phyloP scores from a whole-genome alignment of 2,329 filamentous ascomycete species.

The Endoconidiophora laricicola region DNA sequence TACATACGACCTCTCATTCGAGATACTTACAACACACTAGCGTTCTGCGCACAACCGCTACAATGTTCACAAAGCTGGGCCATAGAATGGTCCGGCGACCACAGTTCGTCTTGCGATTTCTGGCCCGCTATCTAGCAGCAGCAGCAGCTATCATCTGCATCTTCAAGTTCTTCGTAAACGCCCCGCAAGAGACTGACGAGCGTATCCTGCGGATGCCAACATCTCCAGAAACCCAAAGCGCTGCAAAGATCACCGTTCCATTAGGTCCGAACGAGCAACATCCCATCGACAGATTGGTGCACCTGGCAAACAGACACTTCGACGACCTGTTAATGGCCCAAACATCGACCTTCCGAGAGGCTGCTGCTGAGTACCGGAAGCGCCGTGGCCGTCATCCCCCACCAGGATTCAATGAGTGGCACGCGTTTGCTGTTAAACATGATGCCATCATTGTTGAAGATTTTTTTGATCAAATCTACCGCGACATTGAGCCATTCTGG shows the following conservation, averaged over 20 bases:
- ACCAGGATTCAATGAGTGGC: conserved; percentile 46
- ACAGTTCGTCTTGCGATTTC: conserved; percentile 8
- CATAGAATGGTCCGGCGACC: conserved; percentile 6
- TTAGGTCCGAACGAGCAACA: conserved; percentile 20
- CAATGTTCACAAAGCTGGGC: conserved; percentile 6
- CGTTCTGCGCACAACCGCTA: neutral
- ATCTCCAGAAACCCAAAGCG: conserved; percentile 9
- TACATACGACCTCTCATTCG: no score
- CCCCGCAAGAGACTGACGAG: conserved; percentile 2
- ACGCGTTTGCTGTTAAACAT: conserved; percentile 32
- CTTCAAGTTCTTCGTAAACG: conserved; percentile 10
- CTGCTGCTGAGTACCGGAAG: conserved; percentile 37
- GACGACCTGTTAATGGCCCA: conserved; percentile 26
- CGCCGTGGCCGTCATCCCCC: conserved; percentile 44
- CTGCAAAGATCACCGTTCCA: conserved; percentile 14
- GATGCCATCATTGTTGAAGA: conserved; percentile 43
- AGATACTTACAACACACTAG: no score
- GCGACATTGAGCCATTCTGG: conserved; percentile 43
- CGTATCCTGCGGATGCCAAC: neutral
- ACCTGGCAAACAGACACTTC: conserved; percentile 28
- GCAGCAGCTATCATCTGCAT: conserved; percentile 1
- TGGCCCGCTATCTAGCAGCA: conserved; percentile 4
- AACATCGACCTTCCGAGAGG: conserved; percentile 32
- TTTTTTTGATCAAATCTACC: conserved; percentile 48
- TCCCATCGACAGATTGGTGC: conserved; percentile 35